Evolutionary conservation across 192 early-diverging fungal genomes (phyloP), one percentile per base, ranked within the genome.

Genomic region (Backusella morwellensis): DNA sequence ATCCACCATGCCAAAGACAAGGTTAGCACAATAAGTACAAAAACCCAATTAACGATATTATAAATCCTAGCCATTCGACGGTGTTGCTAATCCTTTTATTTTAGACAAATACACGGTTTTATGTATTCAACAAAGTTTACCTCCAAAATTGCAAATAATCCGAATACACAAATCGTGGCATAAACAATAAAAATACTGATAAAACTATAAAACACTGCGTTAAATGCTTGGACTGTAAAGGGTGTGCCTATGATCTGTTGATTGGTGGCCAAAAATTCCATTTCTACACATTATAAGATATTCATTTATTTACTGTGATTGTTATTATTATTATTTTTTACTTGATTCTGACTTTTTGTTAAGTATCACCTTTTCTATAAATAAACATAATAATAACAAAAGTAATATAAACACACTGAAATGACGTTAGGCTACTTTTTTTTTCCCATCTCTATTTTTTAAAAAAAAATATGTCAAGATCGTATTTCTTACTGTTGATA

Each of bases 291-390:
- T 7, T 40, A 26, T 59, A 26, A 59, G 8, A 23, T 59, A 59
- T 59, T 59, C 9, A 4, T 26, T 26, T 59, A 26, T 23, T 11
- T 26, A 26, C 50, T 59, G 1, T 59, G 26, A 50, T 6, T 50
- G 6, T 17, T 50, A n/a, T 50, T 50, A 17, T 50, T 50, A 19
- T 63, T 63, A n/a, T 63, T 56, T 56, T 26, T 11, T 11, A 29
- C 56, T 63, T 63, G 56, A 63, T 63, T 54, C 56, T 63, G 26
- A 63, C 56, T 63, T 63, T 54, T 63, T 63, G 11, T 63, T 29
- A 26, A 63, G 26, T 63, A 63, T 63, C 56, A 63, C 56, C 56
- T 63, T 63, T 29, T 63, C 56, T 63, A 63, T 29, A 63, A 63
- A 63, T 63, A 63, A 63, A 63, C 56, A 63, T 63, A 26, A 63